Evolutionary conservation across 208 protist species (phyloP).

Genomic region (Acanthamoeba castellanii): DNA sequence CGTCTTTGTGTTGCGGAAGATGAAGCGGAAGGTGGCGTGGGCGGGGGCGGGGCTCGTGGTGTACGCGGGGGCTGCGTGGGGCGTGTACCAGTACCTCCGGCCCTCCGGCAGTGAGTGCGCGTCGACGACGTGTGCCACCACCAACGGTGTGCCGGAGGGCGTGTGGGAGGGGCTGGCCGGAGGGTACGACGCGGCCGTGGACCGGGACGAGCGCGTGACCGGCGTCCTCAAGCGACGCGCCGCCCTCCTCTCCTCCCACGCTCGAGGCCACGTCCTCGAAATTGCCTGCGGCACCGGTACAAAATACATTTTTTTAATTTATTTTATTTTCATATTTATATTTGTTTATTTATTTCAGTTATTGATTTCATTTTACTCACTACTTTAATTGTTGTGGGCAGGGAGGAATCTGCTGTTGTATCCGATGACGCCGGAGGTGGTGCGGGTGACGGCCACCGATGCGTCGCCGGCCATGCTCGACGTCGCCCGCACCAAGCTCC

Average conservation of each 20-base stretch:
- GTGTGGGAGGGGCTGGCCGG: conserved; percentile 3
- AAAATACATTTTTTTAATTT: not conserved
- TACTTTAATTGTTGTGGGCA: not conserved
- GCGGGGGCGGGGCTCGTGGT: not conserved
- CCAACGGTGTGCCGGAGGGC: not conserved
- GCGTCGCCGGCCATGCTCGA: not conserved
- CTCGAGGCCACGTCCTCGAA: conserved; percentile 18
- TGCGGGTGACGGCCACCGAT: not conserved
- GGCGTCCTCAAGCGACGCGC: not conserved
- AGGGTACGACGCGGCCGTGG: conserved; percentile 32
- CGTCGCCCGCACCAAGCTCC: conserved; percentile 8
- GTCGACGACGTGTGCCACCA: not conserved
- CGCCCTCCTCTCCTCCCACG: not conserved
- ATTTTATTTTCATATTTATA: not conserved
- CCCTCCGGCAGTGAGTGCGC: not conserved
- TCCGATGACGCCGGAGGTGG: not conserved
- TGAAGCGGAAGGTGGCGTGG: conserved; percentile 2
- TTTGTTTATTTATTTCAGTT: not conserved
- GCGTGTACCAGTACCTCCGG: not conserved
- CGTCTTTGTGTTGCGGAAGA: not conserved
- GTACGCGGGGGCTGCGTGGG: not conserved
- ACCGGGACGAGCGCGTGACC: not conserved
- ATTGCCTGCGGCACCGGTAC: conserved; percentile 21
- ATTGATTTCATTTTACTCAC: not conserved
- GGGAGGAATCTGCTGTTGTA: conserved; percentile 22